Percentiles rank a stretch among this genome's conserved stretches.
Evolutionary conservation across 2,329 filamentous ascomycete species (phyloP).

Genomic region (Epichloe scottii): DNA sequence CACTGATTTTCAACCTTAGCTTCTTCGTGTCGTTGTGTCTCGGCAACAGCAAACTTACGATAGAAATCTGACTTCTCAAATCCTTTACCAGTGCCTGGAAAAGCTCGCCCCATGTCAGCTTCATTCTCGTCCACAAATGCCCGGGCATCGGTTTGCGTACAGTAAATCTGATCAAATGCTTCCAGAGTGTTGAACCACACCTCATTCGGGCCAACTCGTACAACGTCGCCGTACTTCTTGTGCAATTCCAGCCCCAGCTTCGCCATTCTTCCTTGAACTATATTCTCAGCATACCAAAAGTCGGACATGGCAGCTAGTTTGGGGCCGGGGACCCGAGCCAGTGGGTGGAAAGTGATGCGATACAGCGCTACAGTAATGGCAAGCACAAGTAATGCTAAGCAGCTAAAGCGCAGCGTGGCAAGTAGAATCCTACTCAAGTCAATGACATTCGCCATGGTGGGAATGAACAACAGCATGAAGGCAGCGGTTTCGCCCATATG

Average conservation of each 20-base stretch:
- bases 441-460: not conserved
- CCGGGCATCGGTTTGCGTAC: slow-evolving; percentile 17
- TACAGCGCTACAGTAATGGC: slow-evolving; percentile 17
- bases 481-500: not conserved
- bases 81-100: slow-evolving; percentile 30
- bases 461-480: not conserved
- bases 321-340: slow-evolving; percentile 34
- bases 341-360: slow-evolving; percentile 29
- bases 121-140: not conserved
- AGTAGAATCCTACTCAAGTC: not conserved
- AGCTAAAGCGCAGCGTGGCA: not conserved
- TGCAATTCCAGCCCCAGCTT: slow-evolving; percentile 32
- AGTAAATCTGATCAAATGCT: slow-evolving; percentile 35
- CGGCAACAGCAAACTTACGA: slow-evolving; percentile 19
- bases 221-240: slow-evolving; percentile 32
- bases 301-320: slow-evolving; percentile 32
- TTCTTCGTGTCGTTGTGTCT: not conserved
- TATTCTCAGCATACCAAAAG: slow-evolving; percentile 34
- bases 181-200: slow-evolving; percentile 38
- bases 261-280: slow-evolving; percentile 29
- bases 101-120: not conserved
- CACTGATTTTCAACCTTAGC: slow-evolving; percentile 18
- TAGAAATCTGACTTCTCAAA: slow-evolving; percentile 42
- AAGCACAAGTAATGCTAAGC: slow-evolving; percentile 5
- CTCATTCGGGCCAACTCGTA: slow-evolving; percentile 41